A percentile compares a stretch with the other conserved stretches of the same genome.
phyloP scores from a whole-genome alignment of 2,329 filamentous ascomycete genomes.

The Delphinella strobiligena region DNA sequence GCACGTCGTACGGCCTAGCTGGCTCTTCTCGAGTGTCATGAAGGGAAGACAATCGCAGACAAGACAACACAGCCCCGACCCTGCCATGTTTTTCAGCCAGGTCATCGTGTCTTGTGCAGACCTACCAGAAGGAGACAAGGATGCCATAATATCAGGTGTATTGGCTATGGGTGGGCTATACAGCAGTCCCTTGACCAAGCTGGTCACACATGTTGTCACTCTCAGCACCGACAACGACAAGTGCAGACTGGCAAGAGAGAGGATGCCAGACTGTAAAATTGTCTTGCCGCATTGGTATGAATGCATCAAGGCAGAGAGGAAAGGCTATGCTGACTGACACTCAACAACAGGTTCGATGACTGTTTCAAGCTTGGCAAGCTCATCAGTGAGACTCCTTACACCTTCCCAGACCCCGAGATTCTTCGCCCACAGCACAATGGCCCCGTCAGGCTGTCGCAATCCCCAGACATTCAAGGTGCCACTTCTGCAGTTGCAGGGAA shows the following conservation, averaged over 20 bases:
- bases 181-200: conserved; percentile 54
- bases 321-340: background rate
- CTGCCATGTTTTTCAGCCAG: conserved; percentile 76
- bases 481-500: conserved; percentile 39
- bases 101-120: conserved; percentile 74
- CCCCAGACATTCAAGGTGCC: conserved; percentile 52
- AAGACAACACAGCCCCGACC: conserved; percentile 80
- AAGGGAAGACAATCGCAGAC: conserved; percentile 63
- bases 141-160: conserved; percentile 82
- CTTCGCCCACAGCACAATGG: conserved; percentile 31
- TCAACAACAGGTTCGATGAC: conserved; percentile 60
- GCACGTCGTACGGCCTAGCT: conserved; percentile 69
- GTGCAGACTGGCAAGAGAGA: conserved; percentile 34
- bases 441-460: conserved; percentile 14
- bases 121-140: conserved; percentile 74
- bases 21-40: conserved; percentile 61
- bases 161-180: conserved; percentile 81
- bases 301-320: background rate
- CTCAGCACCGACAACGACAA: conserved; percentile 64
- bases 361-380: conserved; percentile 86
- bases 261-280: conserved; percentile 53
- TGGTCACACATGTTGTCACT: conserved; percentile 83
- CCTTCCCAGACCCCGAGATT: conserved; percentile 75
- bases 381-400: conserved; percentile 80
- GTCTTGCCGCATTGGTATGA: conserved; percentile 76